Conservation (phyloP, 495 filamentous ascomycete genomes). For the Viridothelium virens region DNA sequence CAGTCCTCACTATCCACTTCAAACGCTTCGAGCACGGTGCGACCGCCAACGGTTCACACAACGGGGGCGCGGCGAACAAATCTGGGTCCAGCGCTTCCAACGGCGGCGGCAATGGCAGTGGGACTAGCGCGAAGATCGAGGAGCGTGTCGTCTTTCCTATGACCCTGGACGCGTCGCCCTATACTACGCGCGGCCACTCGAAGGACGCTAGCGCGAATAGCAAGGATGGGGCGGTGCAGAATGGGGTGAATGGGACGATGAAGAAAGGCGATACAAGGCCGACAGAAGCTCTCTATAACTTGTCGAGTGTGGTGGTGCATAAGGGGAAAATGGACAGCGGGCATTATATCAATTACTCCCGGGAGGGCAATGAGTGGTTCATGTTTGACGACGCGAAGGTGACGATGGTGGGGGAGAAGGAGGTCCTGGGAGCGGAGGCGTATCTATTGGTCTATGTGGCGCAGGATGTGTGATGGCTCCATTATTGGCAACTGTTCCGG, state of each 20-base stretch:
- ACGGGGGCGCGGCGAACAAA: slow-evolving; percentile 7
- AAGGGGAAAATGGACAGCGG: slow-evolving; percentile 81
- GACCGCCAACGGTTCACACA: background rate
- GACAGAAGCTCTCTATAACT: slow-evolving; percentile 56
- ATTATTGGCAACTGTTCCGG: background rate
- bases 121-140: slow-evolving; percentile 61
- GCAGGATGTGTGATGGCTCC: background rate
- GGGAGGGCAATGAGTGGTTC: slow-evolving; percentile 81
- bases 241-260: background rate
- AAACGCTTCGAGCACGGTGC: slow-evolving; percentile 40
- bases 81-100: background rate
- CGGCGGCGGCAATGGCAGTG: slow-evolving; percentile 8
- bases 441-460: slow-evolving; percentile 74
- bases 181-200: slow-evolving; percentile 55
- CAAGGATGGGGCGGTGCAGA: slow-evolving; percentile 6
- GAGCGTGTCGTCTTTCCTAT: slow-evolving; percentile 74
- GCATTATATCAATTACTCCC: slow-evolving; percentile 82
- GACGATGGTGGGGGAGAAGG: slow-evolving; percentile 63
- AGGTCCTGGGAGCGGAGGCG: slow-evolving; percentile 73
- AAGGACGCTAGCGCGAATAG: background rate
- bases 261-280: slow-evolving; percentile 4
- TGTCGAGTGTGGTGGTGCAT: slow-evolving; percentile 79
- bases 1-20: slow-evolving; percentile 82
- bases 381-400: slow-evolving; percentile 88
- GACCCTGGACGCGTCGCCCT: slow-evolving; percentile 80